phyloP scores from a whole-genome alignment of 768 basidiomycete genomes.

The Sporobolomyces phaffii region DNA sequence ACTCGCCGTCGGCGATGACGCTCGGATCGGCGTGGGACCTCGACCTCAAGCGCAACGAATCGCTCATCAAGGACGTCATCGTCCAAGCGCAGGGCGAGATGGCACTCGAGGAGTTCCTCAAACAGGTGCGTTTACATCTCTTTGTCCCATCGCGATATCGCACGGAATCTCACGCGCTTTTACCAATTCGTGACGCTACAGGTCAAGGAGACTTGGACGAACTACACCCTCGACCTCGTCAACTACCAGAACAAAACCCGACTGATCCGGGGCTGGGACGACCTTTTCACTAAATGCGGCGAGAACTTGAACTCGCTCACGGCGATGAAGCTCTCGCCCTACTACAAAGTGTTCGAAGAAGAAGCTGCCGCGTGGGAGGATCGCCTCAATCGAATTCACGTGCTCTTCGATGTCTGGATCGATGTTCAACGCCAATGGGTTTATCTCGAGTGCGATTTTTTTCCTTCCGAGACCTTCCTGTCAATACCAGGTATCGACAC shows the following conservation, averaged over 20 bases:
- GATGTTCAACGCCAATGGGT: slow-evolving; percentile 99
- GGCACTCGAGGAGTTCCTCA: slow-evolving; percentile 47
- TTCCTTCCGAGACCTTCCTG: background rate
- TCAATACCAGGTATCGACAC: too few relatives aligned
- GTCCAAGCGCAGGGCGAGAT: slow-evolving; percentile 93
- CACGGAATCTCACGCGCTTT: background rate
- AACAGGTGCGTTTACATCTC: slow-evolving; percentile 49
- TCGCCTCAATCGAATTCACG: slow-evolving; percentile 75
- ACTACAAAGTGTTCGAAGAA: slow-evolving; percentile 74
- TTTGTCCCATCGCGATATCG: background rate
- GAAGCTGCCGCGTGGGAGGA: slow-evolving; percentile 44
- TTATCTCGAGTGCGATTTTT: slow-evolving; percentile 62
- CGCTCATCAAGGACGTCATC: slow-evolving; percentile 84
- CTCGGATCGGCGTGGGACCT: slow-evolving; percentile 94
- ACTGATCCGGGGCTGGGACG: slow-evolving; percentile 61
- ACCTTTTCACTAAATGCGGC: slow-evolving; percentile 69
- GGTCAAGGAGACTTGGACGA: slow-evolving; percentile 95
- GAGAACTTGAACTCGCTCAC: slow-evolving; percentile 93
- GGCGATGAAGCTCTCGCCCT: slow-evolving; percentile 96
- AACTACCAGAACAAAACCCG: slow-evolving; percentile 99
- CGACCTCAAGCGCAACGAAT: slow-evolving; percentile 90
- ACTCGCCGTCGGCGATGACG: slow-evolving; percentile 80
- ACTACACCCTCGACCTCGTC: slow-evolving; percentile 87
- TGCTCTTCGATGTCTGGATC: slow-evolving; percentile 98
- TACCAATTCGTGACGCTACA: slow-evolving; percentile 56